Conservation (phyloP, 2,329 filamentous ascomycete genomes). For the Cladorrhinum sp. region DNA sequence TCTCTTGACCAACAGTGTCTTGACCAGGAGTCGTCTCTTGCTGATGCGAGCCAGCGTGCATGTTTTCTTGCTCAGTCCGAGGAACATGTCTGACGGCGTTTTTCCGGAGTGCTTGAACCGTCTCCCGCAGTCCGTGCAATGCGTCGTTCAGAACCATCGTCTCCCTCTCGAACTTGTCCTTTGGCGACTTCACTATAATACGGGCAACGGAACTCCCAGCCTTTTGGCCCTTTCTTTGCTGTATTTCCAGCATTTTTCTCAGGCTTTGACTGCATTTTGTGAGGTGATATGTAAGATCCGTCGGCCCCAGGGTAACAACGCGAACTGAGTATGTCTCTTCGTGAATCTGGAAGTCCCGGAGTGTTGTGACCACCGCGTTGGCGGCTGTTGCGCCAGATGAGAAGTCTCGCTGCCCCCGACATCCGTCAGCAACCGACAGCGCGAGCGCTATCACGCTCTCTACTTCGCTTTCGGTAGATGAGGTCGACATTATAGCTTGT, state of each 20-base stretch:
- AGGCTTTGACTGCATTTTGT: neutral
- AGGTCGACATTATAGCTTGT: neutral
- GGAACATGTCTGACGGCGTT: neutral
- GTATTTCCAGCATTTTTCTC: neutral
- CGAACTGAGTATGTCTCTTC: neutral
- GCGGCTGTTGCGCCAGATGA: neutral
- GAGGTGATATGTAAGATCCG: neutral
- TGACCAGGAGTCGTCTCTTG: no score
- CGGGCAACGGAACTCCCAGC: neutral
- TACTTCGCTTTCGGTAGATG: neutral
- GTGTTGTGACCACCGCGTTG: neutral
- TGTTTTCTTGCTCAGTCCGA: neutral
- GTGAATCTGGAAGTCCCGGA: neutral
- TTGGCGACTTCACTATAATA: neutral
- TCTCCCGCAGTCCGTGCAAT: neutral
- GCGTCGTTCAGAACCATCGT: neutral
- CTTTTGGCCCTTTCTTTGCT: neutral
- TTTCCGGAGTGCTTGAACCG: neutral
- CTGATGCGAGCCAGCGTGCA: no score
- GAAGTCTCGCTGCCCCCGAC: neutral
- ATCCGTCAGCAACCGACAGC: neutral
- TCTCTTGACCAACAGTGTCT: neutral
- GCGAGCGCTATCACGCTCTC: neutral
- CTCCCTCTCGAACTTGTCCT: neutral
- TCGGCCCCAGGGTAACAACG: neutral